Conservation (phyloP, 83 land plant genomes). For the Thuja plicata region DNA sequence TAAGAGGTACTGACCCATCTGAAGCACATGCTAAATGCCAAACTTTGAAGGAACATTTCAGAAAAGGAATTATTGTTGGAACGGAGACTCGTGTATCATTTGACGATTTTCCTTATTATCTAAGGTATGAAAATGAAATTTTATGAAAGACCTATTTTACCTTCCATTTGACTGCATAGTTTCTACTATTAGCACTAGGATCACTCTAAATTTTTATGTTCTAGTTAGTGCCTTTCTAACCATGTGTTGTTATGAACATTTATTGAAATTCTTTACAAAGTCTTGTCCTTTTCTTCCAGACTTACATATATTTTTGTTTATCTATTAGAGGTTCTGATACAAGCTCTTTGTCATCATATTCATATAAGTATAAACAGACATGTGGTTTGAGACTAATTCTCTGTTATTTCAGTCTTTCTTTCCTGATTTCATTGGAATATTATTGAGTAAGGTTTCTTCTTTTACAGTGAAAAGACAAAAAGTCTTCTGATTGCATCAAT, state of each 20-base stretch:
- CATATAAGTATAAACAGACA: not conserved
- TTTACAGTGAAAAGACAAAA: conserved; percentile 73
- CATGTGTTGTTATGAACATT: not conserved
- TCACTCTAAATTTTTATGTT: not conserved
- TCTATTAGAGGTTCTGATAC: not conserved
- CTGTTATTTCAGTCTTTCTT: not conserved
- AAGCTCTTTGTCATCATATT: too few relatives aligned
- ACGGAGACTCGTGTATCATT: too few relatives aligned
- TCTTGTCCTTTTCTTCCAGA: not conserved
- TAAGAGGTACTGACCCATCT: too few relatives aligned
- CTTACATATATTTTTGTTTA: not conserved
- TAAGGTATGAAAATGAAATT: not conserved
- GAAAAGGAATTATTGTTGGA: too few relatives aligned
- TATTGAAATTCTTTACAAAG: not conserved
- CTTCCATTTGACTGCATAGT: not conserved
- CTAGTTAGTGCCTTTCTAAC: not conserved
- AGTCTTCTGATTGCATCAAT: conserved; percentile 52
- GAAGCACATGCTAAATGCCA: too few relatives aligned
- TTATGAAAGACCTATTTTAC: not conserved
- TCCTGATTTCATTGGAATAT: not conserved
- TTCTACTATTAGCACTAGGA: not conserved
- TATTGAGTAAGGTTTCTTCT: too few relatives aligned
- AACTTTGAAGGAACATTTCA: too few relatives aligned
- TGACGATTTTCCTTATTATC: too few relatives aligned
- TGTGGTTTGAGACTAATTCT: not conserved